Conservation (phyloP, 169 alveolate genomes). For the Perkinsus chesapeaki region DNA sequence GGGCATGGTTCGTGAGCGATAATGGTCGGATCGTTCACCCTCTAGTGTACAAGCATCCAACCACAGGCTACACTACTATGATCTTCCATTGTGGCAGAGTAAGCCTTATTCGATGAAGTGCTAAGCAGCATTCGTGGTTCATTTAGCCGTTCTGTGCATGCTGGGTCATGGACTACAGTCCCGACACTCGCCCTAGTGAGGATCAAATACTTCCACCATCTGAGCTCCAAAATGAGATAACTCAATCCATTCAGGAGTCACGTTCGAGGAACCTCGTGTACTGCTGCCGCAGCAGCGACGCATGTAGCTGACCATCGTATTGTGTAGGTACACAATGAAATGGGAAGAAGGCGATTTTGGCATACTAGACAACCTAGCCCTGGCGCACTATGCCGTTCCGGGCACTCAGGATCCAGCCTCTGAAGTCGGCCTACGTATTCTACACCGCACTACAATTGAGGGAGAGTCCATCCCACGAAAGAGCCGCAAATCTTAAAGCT, state of each 20-base stretch:
- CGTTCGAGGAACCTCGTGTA: not conserved
- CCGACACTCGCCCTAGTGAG: not conserved
- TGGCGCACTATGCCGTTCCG: slow-evolving; percentile 10
- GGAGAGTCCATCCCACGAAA: slow-evolving; percentile 11
- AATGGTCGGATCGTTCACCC: not conserved
- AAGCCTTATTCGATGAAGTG: not conserved
- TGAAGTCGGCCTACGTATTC: not conserved
- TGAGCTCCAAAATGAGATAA: not conserved
- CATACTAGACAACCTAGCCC: slow-evolving; percentile 4
- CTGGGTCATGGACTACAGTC: not conserved
- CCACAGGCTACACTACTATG: not conserved
- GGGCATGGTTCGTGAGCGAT: slow-evolving; percentile 9
- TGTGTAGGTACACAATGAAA: not conserved
- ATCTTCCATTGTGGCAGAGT: slow-evolving; percentile 8
- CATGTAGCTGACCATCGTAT: not conserved
- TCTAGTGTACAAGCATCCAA: slow-evolving; percentile 8
- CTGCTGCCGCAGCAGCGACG: not conserved
- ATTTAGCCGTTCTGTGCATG: not conserved
- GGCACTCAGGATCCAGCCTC: slow-evolving; percentile 4
- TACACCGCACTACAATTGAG: slow-evolving; percentile 6
- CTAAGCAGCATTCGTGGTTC: not conserved
- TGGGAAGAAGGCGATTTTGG: slow-evolving; percentile 16
- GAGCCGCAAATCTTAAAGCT: too few relatives aligned
- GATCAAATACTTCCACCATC: not conserved
- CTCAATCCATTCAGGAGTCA: not conserved